Evolutionary conservation across 23 red algal species (phyloP), one percentile per base, ranked within the genome.

Genomic region (Gracilaria caudata): DNA sequence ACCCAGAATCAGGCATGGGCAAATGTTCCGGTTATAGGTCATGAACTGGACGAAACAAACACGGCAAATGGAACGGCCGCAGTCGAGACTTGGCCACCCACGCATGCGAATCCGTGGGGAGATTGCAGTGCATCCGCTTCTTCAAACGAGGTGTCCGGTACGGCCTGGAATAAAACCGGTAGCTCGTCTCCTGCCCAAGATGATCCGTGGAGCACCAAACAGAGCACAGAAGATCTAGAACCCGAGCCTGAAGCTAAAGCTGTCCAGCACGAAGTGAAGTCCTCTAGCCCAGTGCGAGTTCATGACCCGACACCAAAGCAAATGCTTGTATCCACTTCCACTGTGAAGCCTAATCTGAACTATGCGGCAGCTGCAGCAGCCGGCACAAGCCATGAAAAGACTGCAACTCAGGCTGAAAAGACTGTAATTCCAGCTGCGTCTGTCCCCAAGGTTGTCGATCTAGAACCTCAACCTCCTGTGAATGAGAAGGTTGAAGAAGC

Each of bases 371-470:
- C 87, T 21, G 87, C 77, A 2, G 87, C 87, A 58, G 44, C 66
- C 9, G 87, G 87, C 21, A 91, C 87, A 39, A 91, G 87, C 53
- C 87, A 91, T 61, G 87, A 72, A 20, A 91, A 91, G 63, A 1
- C 32, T 53, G 73, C 12, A 25, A 53, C 71, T 79, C 30, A 72
- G 23, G 2, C 60, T 13, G 64, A 85, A 41, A 72, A 58, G 64
- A 49, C 6, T 25, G 3, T 61, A 64, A 14, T 72, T 68, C 10
- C 60, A 38, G 20, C 40, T 33, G 32, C 21, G 7, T 49, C 81
- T 43, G 81, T 72, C 32, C 0, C 81, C 3, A 63, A 53, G 14
- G 81, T 54, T 39, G 37, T 16, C 36, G 81, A 85, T 49, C 3
- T 54, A 43, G 81, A 72, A 10, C 36, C 41, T 14, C 64, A 72